Conservation (phyloP, 2,329 filamentous ascomycete species). For the Cladosporium austrohemisphaericum region DNA sequence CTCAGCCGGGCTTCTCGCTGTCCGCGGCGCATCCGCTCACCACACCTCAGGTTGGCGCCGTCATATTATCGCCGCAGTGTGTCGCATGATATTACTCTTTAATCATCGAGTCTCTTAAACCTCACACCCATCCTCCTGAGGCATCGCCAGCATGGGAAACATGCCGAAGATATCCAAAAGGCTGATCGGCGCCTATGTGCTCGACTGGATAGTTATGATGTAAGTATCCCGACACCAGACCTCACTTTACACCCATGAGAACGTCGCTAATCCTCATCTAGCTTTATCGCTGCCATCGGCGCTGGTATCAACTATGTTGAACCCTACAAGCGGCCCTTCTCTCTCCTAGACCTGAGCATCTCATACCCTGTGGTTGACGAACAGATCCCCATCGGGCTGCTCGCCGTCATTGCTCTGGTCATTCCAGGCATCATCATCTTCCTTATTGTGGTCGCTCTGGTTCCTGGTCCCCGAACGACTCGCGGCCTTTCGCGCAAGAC, state of each 20-base stretch:
- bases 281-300: constrained; percentile 23
- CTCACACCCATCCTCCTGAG: background rate
- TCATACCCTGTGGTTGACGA: constrained; percentile 72
- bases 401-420: constrained; percentile 61
- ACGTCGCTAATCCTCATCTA: constrained; percentile 6
- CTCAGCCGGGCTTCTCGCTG: background rate
- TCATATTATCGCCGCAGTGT: background rate
- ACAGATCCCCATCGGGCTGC: constrained; percentile 64
- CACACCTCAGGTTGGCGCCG: too few species aligned
- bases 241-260: constrained; percentile 11
- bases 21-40: constrained; percentile 10
- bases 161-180: constrained; percentile 27
- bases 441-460: constrained; percentile 62
- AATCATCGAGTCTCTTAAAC: background rate
- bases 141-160: background rate
- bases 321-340: constrained; percentile 69
- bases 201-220: constrained; percentile 72
- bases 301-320: constrained; percentile 55
- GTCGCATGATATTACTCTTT: background rate
- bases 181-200: constrained; percentile 62
- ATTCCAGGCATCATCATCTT: constrained; percentile 66
- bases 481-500: constrained; percentile 38
- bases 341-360: constrained; percentile 69
- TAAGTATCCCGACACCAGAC: constrained; percentile 31
- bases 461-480: constrained; percentile 66